Percentiles rank a stretch among this genome's conserved stretches.
phyloP scores from a whole-genome alignment of 352 stramenopile genomes.

The Globisporangium parvum region DNA sequence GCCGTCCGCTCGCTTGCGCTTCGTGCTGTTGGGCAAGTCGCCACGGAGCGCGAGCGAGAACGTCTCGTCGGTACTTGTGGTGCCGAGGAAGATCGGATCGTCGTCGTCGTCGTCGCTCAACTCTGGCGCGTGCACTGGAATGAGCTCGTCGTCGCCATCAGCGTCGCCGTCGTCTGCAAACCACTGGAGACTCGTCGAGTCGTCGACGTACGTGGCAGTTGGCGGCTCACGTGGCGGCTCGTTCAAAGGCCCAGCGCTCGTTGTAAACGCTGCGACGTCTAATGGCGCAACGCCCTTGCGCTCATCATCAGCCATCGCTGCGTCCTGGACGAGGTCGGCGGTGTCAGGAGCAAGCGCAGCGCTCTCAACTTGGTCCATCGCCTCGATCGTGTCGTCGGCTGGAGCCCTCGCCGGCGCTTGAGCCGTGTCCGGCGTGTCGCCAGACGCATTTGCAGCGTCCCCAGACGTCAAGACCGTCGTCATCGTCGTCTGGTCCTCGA shows the following conservation, averaged over 20 bases:
- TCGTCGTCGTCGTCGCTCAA: slow-evolving; percentile 9
- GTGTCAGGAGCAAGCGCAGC: too few species aligned
- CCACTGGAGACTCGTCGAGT: slow-evolving; percentile 8
- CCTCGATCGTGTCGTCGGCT: background rate
- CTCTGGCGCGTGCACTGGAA: slow-evolving; percentile 6
- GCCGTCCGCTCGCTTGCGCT: slow-evolving; percentile 11
- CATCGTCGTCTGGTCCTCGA: too few species aligned
- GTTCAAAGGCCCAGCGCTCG: background rate
- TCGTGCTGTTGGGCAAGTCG: background rate
- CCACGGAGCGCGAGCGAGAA: background rate
- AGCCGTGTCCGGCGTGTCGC: background rate
- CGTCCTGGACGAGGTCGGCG: too few species aligned
- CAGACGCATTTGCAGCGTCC: background rate
- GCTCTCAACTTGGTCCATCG: too few species aligned
- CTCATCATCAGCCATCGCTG: background rate
- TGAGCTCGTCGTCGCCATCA: slow-evolving; percentile 7
- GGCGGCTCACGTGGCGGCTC: background rate
- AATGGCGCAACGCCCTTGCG: too few species aligned
- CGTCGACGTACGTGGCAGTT: background rate
- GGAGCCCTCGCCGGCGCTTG: background rate
- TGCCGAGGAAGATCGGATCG: slow-evolving; percentile 10
- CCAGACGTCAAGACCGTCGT: background rate
- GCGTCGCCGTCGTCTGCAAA: slow-evolving; percentile 8
- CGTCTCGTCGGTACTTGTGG: background rate
- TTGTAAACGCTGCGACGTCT: background rate